Conservation (phyloP, 2,329 filamentous ascomycete genomes). For the Fusarium domesticum region DNA sequence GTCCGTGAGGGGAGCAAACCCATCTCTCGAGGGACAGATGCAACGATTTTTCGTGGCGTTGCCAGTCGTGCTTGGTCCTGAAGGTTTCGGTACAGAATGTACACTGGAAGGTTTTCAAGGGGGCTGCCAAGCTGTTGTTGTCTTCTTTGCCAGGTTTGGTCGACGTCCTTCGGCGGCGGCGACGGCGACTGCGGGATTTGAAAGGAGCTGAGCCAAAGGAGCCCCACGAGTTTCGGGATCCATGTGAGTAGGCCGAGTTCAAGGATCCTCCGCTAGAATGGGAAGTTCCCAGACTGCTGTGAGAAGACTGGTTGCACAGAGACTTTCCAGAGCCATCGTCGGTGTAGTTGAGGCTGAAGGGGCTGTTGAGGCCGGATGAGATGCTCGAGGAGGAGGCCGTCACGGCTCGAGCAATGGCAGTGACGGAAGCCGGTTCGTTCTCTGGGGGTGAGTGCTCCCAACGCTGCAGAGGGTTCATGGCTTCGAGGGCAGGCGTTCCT, state of each 20-base stretch:
- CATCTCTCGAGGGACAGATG: slow-evolving; percentile 63
- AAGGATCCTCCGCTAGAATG: slow-evolving; percentile 58
- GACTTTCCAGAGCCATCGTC: slow-evolving; percentile 61
- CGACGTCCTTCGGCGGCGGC: slow-evolving; percentile 46
- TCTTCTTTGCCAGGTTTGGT: slow-evolving; percentile 37
- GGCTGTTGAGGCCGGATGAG: slow-evolving; percentile 56
- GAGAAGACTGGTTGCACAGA: slow-evolving; percentile 57
- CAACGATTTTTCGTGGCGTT: slow-evolving; percentile 66
- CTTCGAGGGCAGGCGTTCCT: slow-evolving; percentile 52
- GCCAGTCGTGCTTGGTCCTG: slow-evolving; percentile 67
- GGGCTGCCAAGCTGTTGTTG: slow-evolving; percentile 37
- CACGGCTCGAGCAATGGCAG: slow-evolving; percentile 56
- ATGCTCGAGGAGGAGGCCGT: slow-evolving; percentile 51
- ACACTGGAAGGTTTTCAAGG: slow-evolving; percentile 60
- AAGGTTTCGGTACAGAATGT: slow-evolving; percentile 69
- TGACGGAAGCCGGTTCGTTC: slow-evolving; percentile 58
- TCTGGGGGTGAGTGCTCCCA: slow-evolving; percentile 59
- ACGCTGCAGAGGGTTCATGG: slow-evolving; percentile 56
- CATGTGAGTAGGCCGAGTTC: slow-evolving; percentile 57
- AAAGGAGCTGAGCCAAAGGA: slow-evolving; percentile 47
- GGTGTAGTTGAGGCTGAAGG: slow-evolving; percentile 54
- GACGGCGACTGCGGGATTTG: slow-evolving; percentile 44
- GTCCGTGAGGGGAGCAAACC: slow-evolving; percentile 61
- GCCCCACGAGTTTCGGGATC: slow-evolving; percentile 55
- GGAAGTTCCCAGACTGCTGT: slow-evolving; percentile 59